Percentiles rank a stretch among this genome's conserved stretches.
phyloP scores from a whole-genome alignment of 164 flowering plant species.

The Annona cherimola region DNA sequence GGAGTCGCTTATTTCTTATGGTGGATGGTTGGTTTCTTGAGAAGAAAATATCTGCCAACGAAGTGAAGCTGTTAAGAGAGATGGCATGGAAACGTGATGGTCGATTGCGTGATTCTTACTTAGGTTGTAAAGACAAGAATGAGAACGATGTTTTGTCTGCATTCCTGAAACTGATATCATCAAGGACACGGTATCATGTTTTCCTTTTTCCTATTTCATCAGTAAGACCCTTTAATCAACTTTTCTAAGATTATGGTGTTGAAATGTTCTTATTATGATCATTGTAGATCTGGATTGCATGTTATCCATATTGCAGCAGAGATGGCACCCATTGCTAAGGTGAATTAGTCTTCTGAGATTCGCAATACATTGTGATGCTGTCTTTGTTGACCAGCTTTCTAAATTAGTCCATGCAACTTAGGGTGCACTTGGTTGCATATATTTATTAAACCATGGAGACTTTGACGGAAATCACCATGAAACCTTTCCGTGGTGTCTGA shows the following conservation, averaged over 20 bases:
- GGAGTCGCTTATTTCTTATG: constrained; percentile 77
- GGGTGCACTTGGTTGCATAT: no score
- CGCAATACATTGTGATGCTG: neutral
- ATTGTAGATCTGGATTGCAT: constrained; percentile 68
- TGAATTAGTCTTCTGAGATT: constrained; percentile 17
- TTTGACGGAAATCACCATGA: neutral
- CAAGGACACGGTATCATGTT: constrained; percentile 44
- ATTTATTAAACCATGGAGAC: neutral
- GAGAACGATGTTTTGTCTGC: constrained; percentile 48
- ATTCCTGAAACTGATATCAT: constrained; percentile 54
- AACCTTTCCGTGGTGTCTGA: neutral
- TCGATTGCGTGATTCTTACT: constrained; percentile 55
- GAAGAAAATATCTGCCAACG: constrained; percentile 59
- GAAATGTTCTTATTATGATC: constrained; percentile 15
- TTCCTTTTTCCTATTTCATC: neutral
- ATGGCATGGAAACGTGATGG: constrained; percentile 79
- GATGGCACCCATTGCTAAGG: constrained; percentile 99
- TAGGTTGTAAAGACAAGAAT: constrained; percentile 59
- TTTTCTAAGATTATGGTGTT: neutral
- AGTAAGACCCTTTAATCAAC: neutral
- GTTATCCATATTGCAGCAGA: constrained; percentile 94
- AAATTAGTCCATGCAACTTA: no score
- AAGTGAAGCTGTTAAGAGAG: constrained; percentile 71
- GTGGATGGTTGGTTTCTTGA: constrained; percentile 91
- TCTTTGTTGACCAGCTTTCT: neutral